Evolutionary conservation across 139 green algal genomes (phyloP).

Genomic region (Dunaliella primolecta): DNA sequence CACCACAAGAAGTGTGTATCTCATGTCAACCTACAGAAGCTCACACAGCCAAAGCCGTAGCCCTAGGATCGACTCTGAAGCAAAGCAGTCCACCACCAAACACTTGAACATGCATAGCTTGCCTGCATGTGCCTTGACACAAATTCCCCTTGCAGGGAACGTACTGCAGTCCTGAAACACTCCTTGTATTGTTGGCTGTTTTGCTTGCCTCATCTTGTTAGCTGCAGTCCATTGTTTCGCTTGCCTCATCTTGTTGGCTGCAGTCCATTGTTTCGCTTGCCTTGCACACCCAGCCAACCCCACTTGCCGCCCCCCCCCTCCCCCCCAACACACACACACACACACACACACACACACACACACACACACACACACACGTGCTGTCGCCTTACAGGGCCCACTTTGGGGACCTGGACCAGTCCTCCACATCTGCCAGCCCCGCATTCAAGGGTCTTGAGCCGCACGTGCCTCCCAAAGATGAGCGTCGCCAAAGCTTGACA

Average conservation of each 20-base stretch:
- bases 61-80: background rate
- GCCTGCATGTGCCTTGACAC: too few relatives aligned
- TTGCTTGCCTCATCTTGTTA: too few relatives aligned
- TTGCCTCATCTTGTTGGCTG: too few relatives aligned
- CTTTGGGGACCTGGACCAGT: slow-evolving; percentile 41
- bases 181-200: too few relatives aligned
- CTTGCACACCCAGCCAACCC: background rate
- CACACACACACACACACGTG: background rate
- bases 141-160: too few relatives aligned
- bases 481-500: slow-evolving; percentile 28
- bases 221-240: too few relatives aligned
- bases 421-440: slow-evolving; percentile 18
- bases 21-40: background rate
- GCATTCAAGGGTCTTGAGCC: background rate
- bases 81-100: too few relatives aligned
- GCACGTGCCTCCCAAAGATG: background rate
- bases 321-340: too few relatives aligned
- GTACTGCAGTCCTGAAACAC: too few relatives aligned
- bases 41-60: background rate
- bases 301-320: background rate
- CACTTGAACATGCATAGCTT: too few relatives aligned
- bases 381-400: slow-evolving; percentile 34
- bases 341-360: background rate
- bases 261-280: too few relatives aligned
- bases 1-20: too few relatives aligned